A percentile compares a stretch with the other conserved stretches of the same genome.
Conservation (phyloP, 2,329 filamentous ascomycete genomes). For the Penicillium sp. region DNA sequence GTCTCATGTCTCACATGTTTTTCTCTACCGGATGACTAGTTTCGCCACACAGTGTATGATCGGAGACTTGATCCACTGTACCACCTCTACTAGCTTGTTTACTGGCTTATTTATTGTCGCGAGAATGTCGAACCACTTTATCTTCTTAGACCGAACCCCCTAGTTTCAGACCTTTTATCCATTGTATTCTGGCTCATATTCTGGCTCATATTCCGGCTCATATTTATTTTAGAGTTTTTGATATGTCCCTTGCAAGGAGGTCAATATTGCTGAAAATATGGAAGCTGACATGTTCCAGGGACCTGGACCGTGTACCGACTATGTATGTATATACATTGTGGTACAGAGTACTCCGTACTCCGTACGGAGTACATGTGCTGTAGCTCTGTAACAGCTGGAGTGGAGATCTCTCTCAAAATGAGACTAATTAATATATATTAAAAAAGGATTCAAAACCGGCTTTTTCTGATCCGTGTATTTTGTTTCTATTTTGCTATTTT, state of each 20-base stretch:
- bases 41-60: constrained; percentile 8
- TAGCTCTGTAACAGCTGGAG: background rate
- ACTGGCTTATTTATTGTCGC: background rate
- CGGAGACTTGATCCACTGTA: constrained; percentile 6
- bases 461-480: background rate
- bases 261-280: background rate
- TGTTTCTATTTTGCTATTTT: background rate
- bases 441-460: background rate
- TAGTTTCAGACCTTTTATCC: constrained; percentile 7
- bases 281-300: constrained; percentile 1
- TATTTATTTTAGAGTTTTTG: constrained; percentile 1
- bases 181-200: background rate
- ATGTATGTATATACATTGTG: background rate
- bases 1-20: constrained; percentile 7
- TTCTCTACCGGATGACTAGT: constrained; percentile 5
- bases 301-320: background rate
- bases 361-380: background rate
- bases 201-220: background rate
- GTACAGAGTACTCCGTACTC: background rate
- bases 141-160: constrained; percentile 2
- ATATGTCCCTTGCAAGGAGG: constrained; percentile 6
- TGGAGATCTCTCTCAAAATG: background rate
- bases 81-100: background rate
- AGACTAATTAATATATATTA: background rate
- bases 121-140: constrained; percentile 5